Base-by-base conservation (phyloP, 306 rosid species). In the Crataegus laevigata region DNA sequence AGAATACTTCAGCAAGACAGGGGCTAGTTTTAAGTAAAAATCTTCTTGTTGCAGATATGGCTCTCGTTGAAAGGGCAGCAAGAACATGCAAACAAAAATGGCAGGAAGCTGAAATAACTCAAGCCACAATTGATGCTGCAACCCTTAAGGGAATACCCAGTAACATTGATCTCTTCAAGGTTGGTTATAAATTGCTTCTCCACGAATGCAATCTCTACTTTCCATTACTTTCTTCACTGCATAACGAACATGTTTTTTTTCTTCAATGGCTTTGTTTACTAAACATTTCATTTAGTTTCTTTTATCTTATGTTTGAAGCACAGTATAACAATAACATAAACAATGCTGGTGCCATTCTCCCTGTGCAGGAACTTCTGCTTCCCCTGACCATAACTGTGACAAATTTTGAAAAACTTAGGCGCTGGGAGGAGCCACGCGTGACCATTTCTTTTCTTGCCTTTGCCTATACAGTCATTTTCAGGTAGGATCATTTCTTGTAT, bases 161-260 rank as follows among this genome's bases (percentile, higher is more conserved):
- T 82, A 94, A 94, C 84, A 90, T 94, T 57, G 98, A 94, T 88
- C 97, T 94, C 82, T 89, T 94, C 85, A 90, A 94, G 98, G 97
- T 94, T 77, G 71, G 66, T 54, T 43, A 70, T 85, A 61, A 54
- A 58, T 73, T 80, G 64, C 17, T 60, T 75, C 18, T 34, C 40
- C 6, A 14, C 30, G 40, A 32, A 6, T 30, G 42, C 42, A 30
- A 38, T 21, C 66, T 61, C 19, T 63, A 29, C 68, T 29, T 63
- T 19, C 24, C 43, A 7, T 63, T 29, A 63, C 43, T 29, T 63
- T 63, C 40, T 63, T 29, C 24, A 63, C 68, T 18, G 68, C 54
- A 34, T 22, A 59, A 72, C 36, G 62, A 38, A 28, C 67, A 34
- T 11, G 12, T 38, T 47, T 29, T 59, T 24, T 11, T 28, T 28